phyloP scores from a whole-genome alignment of 2,329 filamentous ascomycete species.

The Geosmithia putterillii region DNA sequence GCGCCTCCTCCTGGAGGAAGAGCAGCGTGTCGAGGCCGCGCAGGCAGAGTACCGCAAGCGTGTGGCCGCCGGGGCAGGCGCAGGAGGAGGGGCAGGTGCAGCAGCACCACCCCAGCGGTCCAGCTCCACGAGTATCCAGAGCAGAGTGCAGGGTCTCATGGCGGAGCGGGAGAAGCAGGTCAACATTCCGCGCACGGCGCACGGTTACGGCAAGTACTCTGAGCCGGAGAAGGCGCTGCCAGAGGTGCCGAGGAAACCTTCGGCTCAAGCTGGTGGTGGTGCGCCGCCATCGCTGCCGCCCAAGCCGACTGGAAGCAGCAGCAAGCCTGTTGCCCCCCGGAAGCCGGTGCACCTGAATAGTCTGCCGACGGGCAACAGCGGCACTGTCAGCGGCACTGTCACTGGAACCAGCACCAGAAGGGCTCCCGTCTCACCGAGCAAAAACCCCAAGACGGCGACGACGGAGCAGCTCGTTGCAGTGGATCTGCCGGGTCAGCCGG shows the following conservation, averaged over 20 bases:
- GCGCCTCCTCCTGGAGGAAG: conserved; percentile 69
- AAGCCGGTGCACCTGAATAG: conserved; percentile 52
- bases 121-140: conserved; percentile 75
- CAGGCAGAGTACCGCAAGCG: conserved; percentile 78
- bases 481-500: conserved; percentile 33
- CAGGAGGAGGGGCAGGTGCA: conserved; percentile 20
- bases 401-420: no score
- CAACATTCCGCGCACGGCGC: conserved; percentile 56
- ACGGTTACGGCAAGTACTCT: conserved; percentile 83
- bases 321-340: conserved; percentile 42
- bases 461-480: conserved; percentile 28
- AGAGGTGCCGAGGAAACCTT: conserved; percentile 38
- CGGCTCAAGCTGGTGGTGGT: background rate
- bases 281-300: conserved; percentile 11
- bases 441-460: conserved; percentile 14
- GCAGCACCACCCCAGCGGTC: conserved; percentile 38
- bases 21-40: conserved; percentile 77
- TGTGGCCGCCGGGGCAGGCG: conserved; percentile 38
- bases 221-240: conserved; percentile 34
- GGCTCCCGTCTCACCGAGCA: conserved; percentile 34
- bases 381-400: conserved; percentile 5
- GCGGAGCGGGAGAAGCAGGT: conserved; percentile 52
- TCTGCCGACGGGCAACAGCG: conserved; percentile 20
- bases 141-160: conserved; percentile 75
- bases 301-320: conserved; percentile 9